Base-by-base conservation (phyloP, 805 yeast species). In the Metschnikowia baotianmanensis region DNA sequence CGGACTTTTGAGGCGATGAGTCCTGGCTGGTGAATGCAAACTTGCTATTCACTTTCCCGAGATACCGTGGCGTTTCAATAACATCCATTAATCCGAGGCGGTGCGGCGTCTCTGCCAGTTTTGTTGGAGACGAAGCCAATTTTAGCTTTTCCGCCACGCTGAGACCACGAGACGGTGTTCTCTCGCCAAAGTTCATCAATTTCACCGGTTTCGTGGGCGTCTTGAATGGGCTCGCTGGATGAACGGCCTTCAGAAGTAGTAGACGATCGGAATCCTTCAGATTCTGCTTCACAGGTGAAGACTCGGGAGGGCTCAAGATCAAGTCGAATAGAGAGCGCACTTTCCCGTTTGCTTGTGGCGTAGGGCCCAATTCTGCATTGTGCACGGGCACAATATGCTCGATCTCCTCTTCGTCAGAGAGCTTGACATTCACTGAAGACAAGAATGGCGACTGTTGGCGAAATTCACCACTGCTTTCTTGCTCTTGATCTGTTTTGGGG, bases 341-440 rank as follows among this genome's bases (percentile, higher is more conserved):
- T 39, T 83, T 75, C 0, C 96, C 96, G 46, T 82, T 72, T 8
- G 86, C 72, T 51, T 87, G 96, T 0, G 96, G 96, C 0, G 96
- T 87, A 1, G 96, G 96, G 0, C 95, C 95, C 10, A 86, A 57
- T 45, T 79, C 84, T 3, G 61, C 57, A 15, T 45, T 47, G 6
- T 22, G 34, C 7, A 37, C 40, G 12, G 37, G 43, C n/a, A 36
- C 43, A 5, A 34, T 24, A 5, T 31, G 38, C 23, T 43, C 46
- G 12, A 23, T 39, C 7, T 41, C 54, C 25, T 53, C 48, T 8
- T 48, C 55, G 15, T 50, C 53, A 1, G 43, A 42, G 16, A 45
- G 36, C 10, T 34, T 25, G n/a, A 35, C 41, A 23, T 40, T 42
- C 10, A 45, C 31, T 30, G 34, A 26, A 16, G 27, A 16, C 9